A percentile compares a stretch with the other conserved stretches of the same genome.
Conservation (phyloP, 2,329 filamentous ascomycete species). For the Colletotrichum karsti region DNA sequence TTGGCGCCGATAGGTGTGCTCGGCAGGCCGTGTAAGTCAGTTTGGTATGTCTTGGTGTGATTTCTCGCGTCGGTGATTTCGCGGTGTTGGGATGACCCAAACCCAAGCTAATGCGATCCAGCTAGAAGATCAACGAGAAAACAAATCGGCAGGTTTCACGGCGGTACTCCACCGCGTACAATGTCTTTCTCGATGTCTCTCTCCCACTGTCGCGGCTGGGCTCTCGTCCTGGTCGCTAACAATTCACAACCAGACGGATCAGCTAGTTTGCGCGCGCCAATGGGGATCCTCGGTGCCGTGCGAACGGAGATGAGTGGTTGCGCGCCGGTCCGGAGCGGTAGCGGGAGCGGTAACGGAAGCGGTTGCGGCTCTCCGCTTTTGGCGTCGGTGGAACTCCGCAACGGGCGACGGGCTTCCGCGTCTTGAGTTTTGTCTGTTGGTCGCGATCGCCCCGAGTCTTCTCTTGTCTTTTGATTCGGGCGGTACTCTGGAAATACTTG, state of each 20-base stretch:
- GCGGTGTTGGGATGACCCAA: background rate
- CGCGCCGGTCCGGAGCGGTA: conserved; percentile 16
- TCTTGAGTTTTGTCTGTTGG: background rate
- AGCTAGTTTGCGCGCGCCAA: background rate
- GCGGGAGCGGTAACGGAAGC: conserved; percentile 2
- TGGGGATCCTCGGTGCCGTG: background rate
- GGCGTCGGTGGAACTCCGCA: conserved; percentile 31
- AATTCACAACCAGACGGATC: background rate
- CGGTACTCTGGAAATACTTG: conserved; percentile 7
- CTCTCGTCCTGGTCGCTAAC: background rate
- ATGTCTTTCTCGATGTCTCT: background rate
- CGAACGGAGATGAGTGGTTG: conserved; percentile 2
- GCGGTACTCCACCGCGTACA: background rate
- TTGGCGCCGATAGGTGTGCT: background rate
- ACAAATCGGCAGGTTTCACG: background rate
- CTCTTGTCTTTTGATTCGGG: conserved; percentile 6
- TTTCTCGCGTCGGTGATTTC: background rate
- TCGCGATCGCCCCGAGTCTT: background rate
- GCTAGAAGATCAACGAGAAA: background rate
- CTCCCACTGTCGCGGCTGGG: background rate
- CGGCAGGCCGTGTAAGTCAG: background rate
- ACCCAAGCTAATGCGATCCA: background rate
- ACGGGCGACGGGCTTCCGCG: conserved; percentile 25
- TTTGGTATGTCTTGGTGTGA: background rate
- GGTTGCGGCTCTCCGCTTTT: conserved; percentile 28